A percentile compares a stretch with the other conserved stretches of the same genome.
Conservation (phyloP, 2,329 filamentous ascomycete genomes). For the Zymoseptoria ardabiliae region DNA sequence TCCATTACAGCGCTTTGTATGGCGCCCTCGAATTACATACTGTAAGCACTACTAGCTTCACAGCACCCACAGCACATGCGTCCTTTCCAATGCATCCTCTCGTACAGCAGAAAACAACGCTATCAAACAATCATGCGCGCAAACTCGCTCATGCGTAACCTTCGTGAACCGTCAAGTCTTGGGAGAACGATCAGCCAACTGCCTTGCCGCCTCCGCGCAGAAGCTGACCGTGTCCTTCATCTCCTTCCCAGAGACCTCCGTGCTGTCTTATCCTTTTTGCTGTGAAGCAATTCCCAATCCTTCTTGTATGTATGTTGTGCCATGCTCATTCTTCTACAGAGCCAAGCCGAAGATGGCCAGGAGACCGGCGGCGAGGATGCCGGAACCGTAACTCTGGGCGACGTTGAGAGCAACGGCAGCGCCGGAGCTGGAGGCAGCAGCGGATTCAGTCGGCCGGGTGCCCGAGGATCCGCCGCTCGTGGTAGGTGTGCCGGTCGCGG, state of each 20-base stretch:
- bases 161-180: slow-evolving; percentile 2
- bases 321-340: slow-evolving; percentile 36
- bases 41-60: background rate
- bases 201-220: background rate
- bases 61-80: background rate
- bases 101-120: background rate
- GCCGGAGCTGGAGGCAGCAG: slow-evolving; percentile 27
- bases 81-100: background rate
- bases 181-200: background rate
- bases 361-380: slow-evolving; percentile 42
- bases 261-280: background rate
- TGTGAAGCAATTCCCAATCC: background rate
- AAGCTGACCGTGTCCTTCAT: background rate
- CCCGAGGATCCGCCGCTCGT: slow-evolving; percentile 26
- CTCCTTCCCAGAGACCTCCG: background rate
- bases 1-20: background rate
- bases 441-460: slow-evolving; percentile 14
- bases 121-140: background rate
- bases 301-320: background rate
- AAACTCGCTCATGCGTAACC: background rate
- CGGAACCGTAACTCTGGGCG: slow-evolving; percentile 46
- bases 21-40: background rate
- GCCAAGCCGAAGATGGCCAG: slow-evolving; percentile 51
- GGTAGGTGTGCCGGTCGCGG: slow-evolving; percentile 20
- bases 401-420: slow-evolving; percentile 41